These are phyloP conservation scores for Dichotomopilus funicola DNA, from an alignment of 2,329 filamentous ascomycete species.

Conservation along the genomic window DNA sequence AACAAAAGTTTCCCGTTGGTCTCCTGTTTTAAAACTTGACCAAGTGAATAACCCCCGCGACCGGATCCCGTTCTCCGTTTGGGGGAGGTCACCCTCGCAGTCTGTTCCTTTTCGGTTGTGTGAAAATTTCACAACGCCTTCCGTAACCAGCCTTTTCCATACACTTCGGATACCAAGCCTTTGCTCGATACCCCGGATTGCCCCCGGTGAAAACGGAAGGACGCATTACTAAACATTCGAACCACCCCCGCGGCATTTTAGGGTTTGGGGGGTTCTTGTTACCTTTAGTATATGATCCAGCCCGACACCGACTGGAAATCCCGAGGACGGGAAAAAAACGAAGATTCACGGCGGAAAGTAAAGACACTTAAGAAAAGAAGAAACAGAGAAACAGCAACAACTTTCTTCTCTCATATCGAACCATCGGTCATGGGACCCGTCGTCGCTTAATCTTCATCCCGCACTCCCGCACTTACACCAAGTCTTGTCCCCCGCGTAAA, in stretches of 20 bases:
- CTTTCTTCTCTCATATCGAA: not conserved
- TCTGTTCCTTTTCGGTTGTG: not conserved
- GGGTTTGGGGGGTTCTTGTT: too few relatives aligned
- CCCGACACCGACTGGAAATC: not conserved
- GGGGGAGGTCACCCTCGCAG: not conserved
- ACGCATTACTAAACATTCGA: slow-evolving; percentile 1
- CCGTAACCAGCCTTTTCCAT: not conserved
- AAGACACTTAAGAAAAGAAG: too few relatives aligned
- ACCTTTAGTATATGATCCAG: not conserved
- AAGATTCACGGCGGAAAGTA: too few relatives aligned
- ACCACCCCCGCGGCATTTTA: slow-evolving; percentile 2
- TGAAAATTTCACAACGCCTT: not conserved
- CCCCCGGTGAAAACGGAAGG: not conserved
- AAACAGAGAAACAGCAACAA: too few relatives aligned
- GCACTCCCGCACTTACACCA: too few relatives aligned
- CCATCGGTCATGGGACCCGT: not conserved
- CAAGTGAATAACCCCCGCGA: slow-evolving; percentile 3
- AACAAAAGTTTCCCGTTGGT: slow-evolving; percentile 8
- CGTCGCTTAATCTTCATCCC: too few relatives aligned
- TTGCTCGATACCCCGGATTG: not conserved
- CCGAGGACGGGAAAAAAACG: not conserved
- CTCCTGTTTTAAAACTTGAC: not conserved
- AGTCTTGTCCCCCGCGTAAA: not conserved
- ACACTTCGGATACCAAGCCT: not conserved
- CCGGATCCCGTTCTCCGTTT: slow-evolving; percentile 15